Conservation (phyloP, 306 rosid species). For the Vigna trinervia region DNA sequence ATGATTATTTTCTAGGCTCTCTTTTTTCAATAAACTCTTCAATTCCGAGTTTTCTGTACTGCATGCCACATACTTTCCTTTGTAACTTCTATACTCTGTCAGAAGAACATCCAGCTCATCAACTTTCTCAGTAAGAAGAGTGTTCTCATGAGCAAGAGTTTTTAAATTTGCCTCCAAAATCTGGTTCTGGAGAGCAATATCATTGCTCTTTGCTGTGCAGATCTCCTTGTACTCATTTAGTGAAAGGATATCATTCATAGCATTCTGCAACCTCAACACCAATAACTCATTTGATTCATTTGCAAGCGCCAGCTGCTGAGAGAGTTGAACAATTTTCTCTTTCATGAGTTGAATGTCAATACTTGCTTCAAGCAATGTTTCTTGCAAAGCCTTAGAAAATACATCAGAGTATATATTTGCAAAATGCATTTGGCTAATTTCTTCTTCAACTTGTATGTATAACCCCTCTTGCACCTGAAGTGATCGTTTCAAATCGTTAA, state of each 20-base stretch:
- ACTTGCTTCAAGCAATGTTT: conserved; percentile 76
- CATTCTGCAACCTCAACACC: conserved; percentile 71
- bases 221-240: conserved; percentile 69
- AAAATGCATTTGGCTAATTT: conserved; percentile 73
- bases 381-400: conserved; percentile 81
- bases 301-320: conserved; percentile 70
- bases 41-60: conserved; percentile 70
- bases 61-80: conserved; percentile 65
- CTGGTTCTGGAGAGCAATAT: conserved; percentile 68
- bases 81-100: conserved; percentile 61
- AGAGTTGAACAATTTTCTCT: conserved; percentile 65
- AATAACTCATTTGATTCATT: conserved; percentile 76
- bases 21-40: conserved; percentile 58
- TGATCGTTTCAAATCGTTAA: conserved; percentile 75
- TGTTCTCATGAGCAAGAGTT: conserved; percentile 58
- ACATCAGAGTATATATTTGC: conserved; percentile 79
- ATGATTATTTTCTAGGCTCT: conserved; percentile 57
- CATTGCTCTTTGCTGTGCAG: conserved; percentile 65
- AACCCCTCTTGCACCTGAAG: conserved; percentile 80
- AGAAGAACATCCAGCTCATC: conserved; percentile 63
- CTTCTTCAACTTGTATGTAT: conserved; percentile 90
- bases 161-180: conserved; percentile 64
- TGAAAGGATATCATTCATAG: conserved; percentile 67
- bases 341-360: conserved; percentile 60
- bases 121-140: conserved; percentile 61